A percentile compares a stretch with the other conserved stretches of the same genome.
Evolutionary conservation across 2,329 filamentous ascomycete species (phyloP).

Genomic region (Hypoxylon sp.): DNA sequence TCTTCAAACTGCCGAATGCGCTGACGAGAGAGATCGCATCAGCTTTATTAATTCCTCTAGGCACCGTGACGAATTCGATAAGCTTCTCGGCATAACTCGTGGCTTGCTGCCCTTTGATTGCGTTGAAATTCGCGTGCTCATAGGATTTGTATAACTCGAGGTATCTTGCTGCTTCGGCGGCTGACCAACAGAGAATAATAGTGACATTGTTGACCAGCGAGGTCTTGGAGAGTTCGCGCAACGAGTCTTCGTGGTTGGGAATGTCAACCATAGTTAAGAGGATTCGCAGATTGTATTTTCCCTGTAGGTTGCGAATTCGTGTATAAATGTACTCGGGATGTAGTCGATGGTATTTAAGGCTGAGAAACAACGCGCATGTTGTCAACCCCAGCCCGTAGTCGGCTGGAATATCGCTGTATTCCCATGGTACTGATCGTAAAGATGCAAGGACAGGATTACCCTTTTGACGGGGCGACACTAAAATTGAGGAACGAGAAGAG

Average conservation of each 20-base stretch:
- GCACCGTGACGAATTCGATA: constrained; percentile 92
- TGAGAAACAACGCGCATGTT: constrained; percentile 92
- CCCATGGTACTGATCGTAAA: constrained; percentile 89
- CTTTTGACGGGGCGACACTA: constrained; percentile 93
- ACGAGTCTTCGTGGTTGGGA: constrained; percentile 88
- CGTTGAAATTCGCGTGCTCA: constrained; percentile 84
- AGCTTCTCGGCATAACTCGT: constrained; percentile 88
- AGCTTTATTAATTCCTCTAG: constrained; percentile 91
- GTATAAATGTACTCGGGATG: constrained; percentile 99
- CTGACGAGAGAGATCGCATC: constrained; percentile 92
- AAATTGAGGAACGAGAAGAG: constrained; percentile 79
- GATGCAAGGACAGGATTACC: constrained; percentile 92
- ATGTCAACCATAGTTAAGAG: constrained; percentile 95
- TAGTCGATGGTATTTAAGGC: constrained; percentile 95
- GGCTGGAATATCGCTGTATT: constrained; percentile 96
- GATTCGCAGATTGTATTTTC: constrained; percentile 88
- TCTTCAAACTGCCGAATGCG: constrained; percentile 90
- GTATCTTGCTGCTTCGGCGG: constrained; percentile 93
- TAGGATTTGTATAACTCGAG: constrained; percentile 95
- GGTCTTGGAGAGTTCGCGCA: constrained; percentile 93
- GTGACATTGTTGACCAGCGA: constrained; percentile 94
- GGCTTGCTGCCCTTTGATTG: constrained; percentile 88
- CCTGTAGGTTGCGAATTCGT: constrained; percentile 86
- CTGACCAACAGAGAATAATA: constrained; percentile 92
- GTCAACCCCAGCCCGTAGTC: constrained; percentile 92